These are phyloP conservation scores for Glebionis coronaria DNA, from an alignment of 129 eudicot species.

Conservation along the genomic window DNA sequence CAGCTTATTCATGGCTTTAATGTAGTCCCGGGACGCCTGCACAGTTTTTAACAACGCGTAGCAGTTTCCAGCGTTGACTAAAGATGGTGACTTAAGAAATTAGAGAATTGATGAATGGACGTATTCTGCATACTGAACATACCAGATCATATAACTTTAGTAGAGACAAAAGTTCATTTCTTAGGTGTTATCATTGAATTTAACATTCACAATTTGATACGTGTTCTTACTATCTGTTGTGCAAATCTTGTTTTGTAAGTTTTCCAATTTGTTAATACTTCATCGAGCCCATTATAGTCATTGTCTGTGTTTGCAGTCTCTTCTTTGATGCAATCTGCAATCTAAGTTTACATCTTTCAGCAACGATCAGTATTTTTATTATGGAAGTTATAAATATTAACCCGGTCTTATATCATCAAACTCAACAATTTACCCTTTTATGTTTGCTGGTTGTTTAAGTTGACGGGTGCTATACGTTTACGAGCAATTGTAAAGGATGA, in stretches of 20 bases:
- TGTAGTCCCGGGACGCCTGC: constrained; percentile 21
- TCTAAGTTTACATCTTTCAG: too few relatives aligned
- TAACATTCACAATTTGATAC: constrained; percentile 23
- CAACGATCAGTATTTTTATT: too few relatives aligned
- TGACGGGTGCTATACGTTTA: not conserved
- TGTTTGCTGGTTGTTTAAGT: too few relatives aligned
- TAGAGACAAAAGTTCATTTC: constrained; percentile 21
- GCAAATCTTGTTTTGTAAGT: constrained; percentile 3
- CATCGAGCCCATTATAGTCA: not conserved
- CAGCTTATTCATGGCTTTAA: not conserved
- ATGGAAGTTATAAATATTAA: too few relatives aligned
- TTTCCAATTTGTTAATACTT: constrained; percentile 5
- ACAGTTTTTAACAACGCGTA: not conserved
- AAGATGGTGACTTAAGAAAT: constrained; percentile 11
- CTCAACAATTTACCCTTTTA: too few relatives aligned
- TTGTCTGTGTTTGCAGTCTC: not conserved
- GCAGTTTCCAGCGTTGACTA: constrained; percentile 22
- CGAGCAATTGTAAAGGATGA: not conserved
- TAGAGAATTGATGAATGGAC: constrained; percentile 13
- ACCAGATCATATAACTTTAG: constrained; percentile 21
- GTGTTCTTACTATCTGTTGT: constrained; percentile 14
- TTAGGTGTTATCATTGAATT: constrained; percentile 14
- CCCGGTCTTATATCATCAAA: too few relatives aligned
- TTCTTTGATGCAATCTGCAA: not conserved
- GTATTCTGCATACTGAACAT: constrained; percentile 6